Base-by-base conservation (phyloP, 805 yeast species). In the Hanseniaspora meyeri region DNA sequence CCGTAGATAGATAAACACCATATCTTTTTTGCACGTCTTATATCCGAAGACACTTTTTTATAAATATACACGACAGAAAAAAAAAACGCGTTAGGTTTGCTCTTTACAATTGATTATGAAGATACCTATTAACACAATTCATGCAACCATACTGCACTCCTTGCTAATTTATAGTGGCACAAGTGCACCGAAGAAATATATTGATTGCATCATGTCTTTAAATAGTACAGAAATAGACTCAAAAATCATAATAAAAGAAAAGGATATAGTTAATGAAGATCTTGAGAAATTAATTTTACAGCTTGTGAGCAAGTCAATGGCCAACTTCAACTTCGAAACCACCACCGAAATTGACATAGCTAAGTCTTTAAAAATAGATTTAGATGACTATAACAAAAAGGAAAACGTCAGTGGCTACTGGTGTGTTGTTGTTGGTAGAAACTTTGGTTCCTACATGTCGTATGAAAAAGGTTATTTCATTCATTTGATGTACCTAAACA, bases 341-440 rank as follows among this genome's bases (percentile, higher is more conserved):
- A 45, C 55, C 17, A 43, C 10, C 16, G 55, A 51, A 29, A 38
- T 39, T 11, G 55, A 51, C n/a, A 51, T 51, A 27, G 55, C 55
- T 8, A 43, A 37, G 16, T 39, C 39, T 10, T 43, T 51, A 10
- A 51, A 51, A 14, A 59, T 70, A 27, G 91, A 85, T 55, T 72
- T 84, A 39, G 90, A 93, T 16, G 75, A 81, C 0, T 72, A 69
- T 55, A 68, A 85, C 59, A 86, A 85, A 70, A 82, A 82, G 62
- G 74, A 74, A 51, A 67, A 85, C 67, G 93, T 85, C 65, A 74
- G 76, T 49, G 67, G 73, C 48, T 78, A 87, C 42, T 86, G 93
- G 95, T 91, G 86, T 66, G 87, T 83, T 2, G 76, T 86, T 51
- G 89, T 84, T 54, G 95, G 93, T 11, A 82, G 79, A 66, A 82